Conservation (phyloP, 805 yeast species). For the Sugiyamaella americana region DNA sequence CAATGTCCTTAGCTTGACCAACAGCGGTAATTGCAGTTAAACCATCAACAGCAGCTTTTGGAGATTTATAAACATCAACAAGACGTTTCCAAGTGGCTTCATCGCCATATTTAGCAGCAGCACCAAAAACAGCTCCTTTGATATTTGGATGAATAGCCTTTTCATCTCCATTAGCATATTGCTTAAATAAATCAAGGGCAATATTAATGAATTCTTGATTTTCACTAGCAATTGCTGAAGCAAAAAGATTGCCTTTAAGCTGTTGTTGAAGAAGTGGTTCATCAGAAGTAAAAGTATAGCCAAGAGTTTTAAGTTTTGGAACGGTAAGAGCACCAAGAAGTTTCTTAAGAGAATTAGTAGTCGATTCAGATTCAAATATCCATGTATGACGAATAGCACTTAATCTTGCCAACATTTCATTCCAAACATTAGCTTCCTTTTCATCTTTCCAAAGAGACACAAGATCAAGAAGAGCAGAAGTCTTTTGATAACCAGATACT, state of each 20-base stretch:
- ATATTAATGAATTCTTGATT: conserved; percentile 30
- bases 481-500: conserved; percentile 44
- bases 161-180: conserved; percentile 55
- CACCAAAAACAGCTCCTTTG: conserved; percentile 55
- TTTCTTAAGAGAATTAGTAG: conserved; percentile 36
- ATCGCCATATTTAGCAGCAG: conserved; percentile 64
- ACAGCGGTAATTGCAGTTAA: conserved; percentile 61
- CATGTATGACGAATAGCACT: conserved; percentile 41
- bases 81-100: conserved; percentile 57
- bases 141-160: conserved; percentile 69
- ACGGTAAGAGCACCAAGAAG: conserved; percentile 51
- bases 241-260: conserved; percentile 53
- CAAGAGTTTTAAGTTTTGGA: conserved; percentile 49
- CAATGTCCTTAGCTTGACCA: conserved; percentile 54
- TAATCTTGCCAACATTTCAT: conserved; percentile 40
- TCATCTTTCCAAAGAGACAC: conserved; percentile 47
- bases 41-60: conserved; percentile 60
- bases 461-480: conserved; percentile 45
- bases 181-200: conserved; percentile 41
- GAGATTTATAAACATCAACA: conserved; percentile 52
- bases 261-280: conserved; percentile 52
- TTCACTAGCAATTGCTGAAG: conserved; percentile 30
- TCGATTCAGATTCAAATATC: conserved; percentile 41
- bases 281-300: conserved; percentile 59
- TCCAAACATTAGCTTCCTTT: conserved; percentile 49